These are phyloP conservation scores for Ogataea degrootiae DNA, from an alignment of 805 yeast genomes.

Conservation along the genomic window DNA sequence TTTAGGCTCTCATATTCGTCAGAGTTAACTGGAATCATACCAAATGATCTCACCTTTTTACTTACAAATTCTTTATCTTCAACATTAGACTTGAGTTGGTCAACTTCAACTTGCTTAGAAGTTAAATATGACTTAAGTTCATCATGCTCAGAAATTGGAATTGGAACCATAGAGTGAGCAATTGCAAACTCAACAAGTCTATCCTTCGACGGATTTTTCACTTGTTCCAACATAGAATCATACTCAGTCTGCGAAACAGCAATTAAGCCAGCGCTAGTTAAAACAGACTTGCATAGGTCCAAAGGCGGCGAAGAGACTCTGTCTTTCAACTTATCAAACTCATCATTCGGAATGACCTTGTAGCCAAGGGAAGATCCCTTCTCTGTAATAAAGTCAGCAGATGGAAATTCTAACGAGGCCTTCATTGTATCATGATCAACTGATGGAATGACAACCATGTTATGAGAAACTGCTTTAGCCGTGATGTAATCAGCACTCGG, in stretches of 20 bases:
- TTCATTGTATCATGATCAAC: constrained; percentile 3
- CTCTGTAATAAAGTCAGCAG: constrained; percentile 21
- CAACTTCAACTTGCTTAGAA: constrained; percentile 2
- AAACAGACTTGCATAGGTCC: constrained; percentile 1
- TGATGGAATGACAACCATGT: constrained; percentile 3
- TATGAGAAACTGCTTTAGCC: constrained; percentile 1
- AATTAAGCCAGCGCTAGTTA: constrained; percentile 14
- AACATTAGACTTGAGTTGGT: not conserved
- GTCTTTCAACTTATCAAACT: not conserved
- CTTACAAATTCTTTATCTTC: constrained; percentile 6
- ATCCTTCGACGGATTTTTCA: constrained; percentile 11
- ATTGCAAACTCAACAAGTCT: not conserved
- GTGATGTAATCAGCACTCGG: constrained; percentile 25
- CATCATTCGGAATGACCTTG: constrained; percentile 7
- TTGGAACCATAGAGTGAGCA: not conserved
- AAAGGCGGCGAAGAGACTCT: not conserved
- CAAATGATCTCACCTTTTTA: not conserved
- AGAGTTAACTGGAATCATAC: constrained; percentile 1
- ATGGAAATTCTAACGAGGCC: constrained; percentile 12
- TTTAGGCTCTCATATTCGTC: constrained; percentile 21
- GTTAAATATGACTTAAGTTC: constrained; percentile 6
- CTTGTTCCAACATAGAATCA: constrained; percentile 2
- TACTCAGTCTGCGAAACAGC: constrained; percentile 12
- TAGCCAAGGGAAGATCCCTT: constrained; percentile 16
- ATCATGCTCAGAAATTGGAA: constrained; percentile 4